A percentile compares a stretch with the other conserved stretches of the same genome.
phyloP scores from a whole-genome alignment of 1,284 basidiomycete genomes.

The Pseudozyma pruni region DNA sequence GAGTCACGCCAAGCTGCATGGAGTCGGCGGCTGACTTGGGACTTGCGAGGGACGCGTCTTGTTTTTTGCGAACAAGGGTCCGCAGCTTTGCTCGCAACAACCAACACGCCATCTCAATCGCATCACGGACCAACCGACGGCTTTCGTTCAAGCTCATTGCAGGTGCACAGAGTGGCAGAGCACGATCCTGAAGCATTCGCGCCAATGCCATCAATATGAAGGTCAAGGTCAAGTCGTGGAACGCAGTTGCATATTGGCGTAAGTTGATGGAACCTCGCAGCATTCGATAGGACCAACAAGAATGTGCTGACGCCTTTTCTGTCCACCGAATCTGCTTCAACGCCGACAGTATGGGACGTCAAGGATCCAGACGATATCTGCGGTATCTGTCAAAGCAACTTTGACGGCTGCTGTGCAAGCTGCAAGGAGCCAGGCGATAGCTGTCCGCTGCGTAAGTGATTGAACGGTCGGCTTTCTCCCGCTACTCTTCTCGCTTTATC shows the following conservation, averaged over 20 bases:
- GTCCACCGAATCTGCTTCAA: neutral
- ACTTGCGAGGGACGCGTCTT: slow-evolving; percentile 2
- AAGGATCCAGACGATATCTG: slow-evolving; percentile 67
- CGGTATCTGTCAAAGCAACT: slow-evolving; percentile 67
- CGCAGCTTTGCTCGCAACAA: neutral
- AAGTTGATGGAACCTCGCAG: slow-evolving; percentile 13
- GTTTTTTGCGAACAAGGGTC: neutral
- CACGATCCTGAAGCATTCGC: too few relatives aligned
- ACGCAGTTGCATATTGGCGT: slow-evolving; percentile 66
- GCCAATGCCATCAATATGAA: slow-evolving; percentile 56
- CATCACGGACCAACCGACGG: neutral
- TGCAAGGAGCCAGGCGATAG: slow-evolving; percentile 65
- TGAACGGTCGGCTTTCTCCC: too few relatives aligned
- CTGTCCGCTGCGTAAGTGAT: slow-evolving; percentile 58
- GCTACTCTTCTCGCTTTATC: too few relatives aligned
- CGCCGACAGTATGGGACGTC: slow-evolving; percentile 61
- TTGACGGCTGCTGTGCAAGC: slow-evolving; percentile 65
- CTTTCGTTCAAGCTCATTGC: neutral
- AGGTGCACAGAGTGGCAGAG: too few relatives aligned
- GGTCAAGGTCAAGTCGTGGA: slow-evolving; percentile 63
- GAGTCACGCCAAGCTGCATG: neutral
- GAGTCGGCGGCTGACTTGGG: too few relatives aligned
- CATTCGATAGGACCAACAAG: neutral
- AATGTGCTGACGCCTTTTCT: neutral
- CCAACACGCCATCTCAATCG: neutral